Percentiles rank a stretch among this genome's conserved stretches.
These are phyloP conservation scores for Hypomyces perniciosus DNA, from an alignment of 2,329 filamentous ascomycete genomes.

Conservation along the genomic window DNA sequence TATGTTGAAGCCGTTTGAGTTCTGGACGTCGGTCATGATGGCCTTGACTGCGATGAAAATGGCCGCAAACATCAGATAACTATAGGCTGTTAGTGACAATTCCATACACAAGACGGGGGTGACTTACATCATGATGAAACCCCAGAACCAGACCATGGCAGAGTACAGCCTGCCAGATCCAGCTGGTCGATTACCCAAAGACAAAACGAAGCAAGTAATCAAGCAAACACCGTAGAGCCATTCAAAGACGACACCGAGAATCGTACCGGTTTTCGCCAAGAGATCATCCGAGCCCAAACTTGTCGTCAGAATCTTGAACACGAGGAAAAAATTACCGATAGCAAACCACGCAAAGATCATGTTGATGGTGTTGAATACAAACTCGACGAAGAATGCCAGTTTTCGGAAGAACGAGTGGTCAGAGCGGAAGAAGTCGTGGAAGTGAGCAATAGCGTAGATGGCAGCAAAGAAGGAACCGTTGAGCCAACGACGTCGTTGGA, in stretches of 20 bases:
- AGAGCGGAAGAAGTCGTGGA: slow-evolving; percentile 92
- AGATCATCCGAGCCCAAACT: slow-evolving; percentile 67
- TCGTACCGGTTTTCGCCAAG: slow-evolving; percentile 68
- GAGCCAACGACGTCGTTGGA: slow-evolving; percentile 93
- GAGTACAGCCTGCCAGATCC: slow-evolving; percentile 92
- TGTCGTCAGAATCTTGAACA: slow-evolving; percentile 92
- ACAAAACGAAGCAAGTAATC: slow-evolving; percentile 90
- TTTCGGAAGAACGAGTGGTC: slow-evolving; percentile 85
- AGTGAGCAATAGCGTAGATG: slow-evolving; percentile 89
- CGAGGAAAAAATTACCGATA: slow-evolving; percentile 97
- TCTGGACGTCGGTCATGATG: slow-evolving; percentile 63
- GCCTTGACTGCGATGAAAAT: slow-evolving; percentile 89
- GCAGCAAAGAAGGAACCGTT: slow-evolving; percentile 98
- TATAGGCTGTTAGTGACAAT: slow-evolving; percentile 28
- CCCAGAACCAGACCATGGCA: slow-evolving; percentile 99
- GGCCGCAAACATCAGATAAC: slow-evolving; percentile 89
- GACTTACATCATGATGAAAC: slow-evolving; percentile 79
- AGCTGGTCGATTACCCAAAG: slow-evolving; percentile 89
- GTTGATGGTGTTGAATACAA: slow-evolving; percentile 87
- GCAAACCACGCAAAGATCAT: slow-evolving; percentile 99
- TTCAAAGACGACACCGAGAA: slow-evolving; percentile 86
- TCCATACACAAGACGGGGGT: neutral
- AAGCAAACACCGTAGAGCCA: slow-evolving; percentile 92
- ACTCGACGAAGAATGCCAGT: slow-evolving; percentile 85
- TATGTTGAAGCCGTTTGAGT: slow-evolving; percentile 60